Base-by-base conservation (phyloP, 2,329 filamentous ascomycete species). In the Botrytis tulipae region DNA sequence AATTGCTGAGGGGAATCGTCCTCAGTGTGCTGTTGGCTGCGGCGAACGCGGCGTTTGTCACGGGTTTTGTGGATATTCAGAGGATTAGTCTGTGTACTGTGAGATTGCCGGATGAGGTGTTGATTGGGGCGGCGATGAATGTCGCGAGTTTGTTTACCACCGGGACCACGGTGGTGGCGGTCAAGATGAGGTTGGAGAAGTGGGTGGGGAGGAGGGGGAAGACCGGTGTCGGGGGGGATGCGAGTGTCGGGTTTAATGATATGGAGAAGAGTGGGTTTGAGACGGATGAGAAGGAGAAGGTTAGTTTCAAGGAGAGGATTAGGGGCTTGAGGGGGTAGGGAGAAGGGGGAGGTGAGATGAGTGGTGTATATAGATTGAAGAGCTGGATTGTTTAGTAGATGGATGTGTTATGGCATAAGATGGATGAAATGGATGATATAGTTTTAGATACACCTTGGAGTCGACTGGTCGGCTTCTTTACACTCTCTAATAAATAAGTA, bases 71-170 rank as follows among this genome's bases (percentile, higher is more conserved):
- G 1, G 70, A 72, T 72, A 59, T 72, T 35, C 70, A 68, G 25
- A 20, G 61, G 2, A 67, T 72, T 42, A 72, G 61, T 59, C n/a
- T 72, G 37, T 72, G 70, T 22, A 72, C 70, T 25, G 70, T 72
- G 2, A 29, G 37, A 16, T 18, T 72, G n/a, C 70, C 70, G 14
- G 70, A 72, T 68, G 14, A 22, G 48, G 29, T 72, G 22, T 25
- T 72, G 70, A 46, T 72, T 42, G 62, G 37, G 5, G 61, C 40
- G 0, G 48, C 46, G 22, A 57, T 72, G 61, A 37, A 29, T 37
- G 40, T 25, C 1, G 25, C 46, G n/a, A 59, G 37, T n/a, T 7
- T 42, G n/a, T 68, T 72, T 37, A 46, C 70, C 16, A 67, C 62
- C 1, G 62, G 70, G 0, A 25, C 14, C 2, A 60, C 61, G 35